Evolutionary conservation across 306 rosid species (phyloP), one percentile per base, ranked within the genome.

Genomic region (Albizia julibrissin): DNA sequence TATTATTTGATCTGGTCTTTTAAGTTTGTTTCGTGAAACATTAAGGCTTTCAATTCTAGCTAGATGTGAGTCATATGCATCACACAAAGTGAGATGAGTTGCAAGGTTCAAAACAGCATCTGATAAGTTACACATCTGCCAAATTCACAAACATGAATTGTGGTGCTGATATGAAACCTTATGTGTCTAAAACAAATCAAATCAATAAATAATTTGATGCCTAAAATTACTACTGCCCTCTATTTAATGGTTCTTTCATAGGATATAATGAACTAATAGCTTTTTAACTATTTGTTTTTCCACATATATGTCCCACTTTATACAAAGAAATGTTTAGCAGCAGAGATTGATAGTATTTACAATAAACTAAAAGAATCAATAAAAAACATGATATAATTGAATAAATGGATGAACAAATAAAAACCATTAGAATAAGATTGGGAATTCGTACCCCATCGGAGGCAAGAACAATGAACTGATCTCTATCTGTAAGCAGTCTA

Each of bases 391-490:
- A 43, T 29, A 39, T 15, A 59, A n/a, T 19, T 8, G 24, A 77
- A n/a, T 71, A 3, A 18, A 46, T 3, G 59, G 66, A 59, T 5
- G 59, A 59, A 24, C 33, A 24, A 10, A 24, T 22, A 59, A 59
- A 11, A 59, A 11, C 10, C 10, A 69, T 33, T 49, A 59, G 75
- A 72, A 67, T 14, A 77, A 37, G 70, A 76, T 27, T 12, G 54
- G 75, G 81, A 80, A 42, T 37, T 72, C 31, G 80, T 90, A 93
- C 99, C 92, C 99, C 99, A 69, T 96, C 99, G 0, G 99, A 96
- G 76, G 98, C 99, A 83, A 96, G 93, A 85, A 96, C 97, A 10
- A 96, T 86, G 86, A 96, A 96, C 76, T 90, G 97, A 88, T 96
- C 99, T 81, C 82, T 88, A 6, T 93, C 97, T 0, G 97, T 92